Evolutionary conservation across 2,329 filamentous ascomycete species (phyloP).

Genomic region (Diaporthe citrichinensis): DNA sequence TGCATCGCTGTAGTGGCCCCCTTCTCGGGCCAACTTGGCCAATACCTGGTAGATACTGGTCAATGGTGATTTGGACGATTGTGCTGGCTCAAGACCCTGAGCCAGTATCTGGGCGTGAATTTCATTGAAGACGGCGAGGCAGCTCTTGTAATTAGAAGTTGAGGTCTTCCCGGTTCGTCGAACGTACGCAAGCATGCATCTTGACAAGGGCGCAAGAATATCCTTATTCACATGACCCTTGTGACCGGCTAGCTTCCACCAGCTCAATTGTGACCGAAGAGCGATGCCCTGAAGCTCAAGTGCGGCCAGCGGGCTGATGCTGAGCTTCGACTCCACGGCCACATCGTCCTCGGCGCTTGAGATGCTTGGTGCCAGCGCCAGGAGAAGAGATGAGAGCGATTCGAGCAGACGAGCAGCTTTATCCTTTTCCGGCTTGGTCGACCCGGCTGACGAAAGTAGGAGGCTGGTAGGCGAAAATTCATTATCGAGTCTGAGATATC

Average conservation of each 20-base stretch:
- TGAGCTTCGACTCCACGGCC: slow-evolving; percentile 67
- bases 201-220: slow-evolving; percentile 74
- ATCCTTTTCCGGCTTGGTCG: slow-evolving; percentile 59
- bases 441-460: slow-evolving; percentile 62
- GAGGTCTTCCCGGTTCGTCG: slow-evolving; percentile 61
- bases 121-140: slow-evolving; percentile 52
- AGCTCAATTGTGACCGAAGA: slow-evolving; percentile 72
- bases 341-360: slow-evolving; percentile 72
- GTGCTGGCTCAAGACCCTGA: slow-evolving; percentile 52
- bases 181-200: slow-evolving; percentile 73
- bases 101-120: slow-evolving; percentile 56
- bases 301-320: slow-evolving; percentile 68
- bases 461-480: slow-evolving; percentile 71
- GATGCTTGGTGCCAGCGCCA: slow-evolving; percentile 78
- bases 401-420: slow-evolving; percentile 78
- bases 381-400: slow-evolving; percentile 72
- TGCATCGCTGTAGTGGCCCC: slow-evolving; percentile 65
- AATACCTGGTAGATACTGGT: slow-evolving; percentile 67
- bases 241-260: slow-evolving; percentile 76
- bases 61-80: slow-evolving; percentile 59
- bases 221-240: slow-evolving; percentile 73
- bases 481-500: slow-evolving; percentile 62
- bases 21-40: slow-evolving; percentile 59
- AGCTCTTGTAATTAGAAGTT: slow-evolving; percentile 56
- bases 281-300: slow-evolving; percentile 76